Evolutionary conservation across 441 rosid genomes (phyloP).

Genomic region (Eugenia klotzschiana): DNA sequence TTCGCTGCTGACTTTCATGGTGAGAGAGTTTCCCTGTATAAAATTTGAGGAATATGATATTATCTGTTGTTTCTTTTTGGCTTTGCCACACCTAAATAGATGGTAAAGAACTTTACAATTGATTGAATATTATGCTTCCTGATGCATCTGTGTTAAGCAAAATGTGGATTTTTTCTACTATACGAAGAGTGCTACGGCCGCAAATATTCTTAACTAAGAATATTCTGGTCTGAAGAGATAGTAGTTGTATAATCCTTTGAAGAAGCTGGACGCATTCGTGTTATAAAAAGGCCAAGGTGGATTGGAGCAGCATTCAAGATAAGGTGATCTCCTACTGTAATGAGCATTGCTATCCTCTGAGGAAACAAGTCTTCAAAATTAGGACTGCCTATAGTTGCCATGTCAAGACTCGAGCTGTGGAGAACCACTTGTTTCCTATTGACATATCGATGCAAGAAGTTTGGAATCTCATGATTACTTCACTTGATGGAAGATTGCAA

Average conservation of each 20-base stretch:
- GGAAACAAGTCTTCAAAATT: not conserved
- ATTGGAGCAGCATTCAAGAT: not conserved
- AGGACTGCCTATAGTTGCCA: not conserved
- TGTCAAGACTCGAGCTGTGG: not conserved
- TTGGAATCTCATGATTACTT: not conserved
- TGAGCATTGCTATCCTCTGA: not conserved
- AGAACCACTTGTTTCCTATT: not conserved
- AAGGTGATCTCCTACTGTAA: not conserved
- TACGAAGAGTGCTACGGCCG: not conserved
- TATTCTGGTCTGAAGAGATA: not conserved
- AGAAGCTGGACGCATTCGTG: not conserved
- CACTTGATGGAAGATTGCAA: not conserved
- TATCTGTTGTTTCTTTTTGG: not conserved
- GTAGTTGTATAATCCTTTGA: not conserved
- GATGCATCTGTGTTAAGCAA: not conserved
- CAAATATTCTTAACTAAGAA: not conserved
- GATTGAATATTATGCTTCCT: not conserved
- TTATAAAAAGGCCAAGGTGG: not conserved
- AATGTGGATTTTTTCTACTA: not conserved
- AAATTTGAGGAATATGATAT: not conserved
- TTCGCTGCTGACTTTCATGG: slow-evolving; percentile 36
- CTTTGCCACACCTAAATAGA: not conserved
- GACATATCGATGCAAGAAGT: not conserved
- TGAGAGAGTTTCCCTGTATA: slow-evolving; percentile 53
- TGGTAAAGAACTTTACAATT: not conserved